phyloP scores from a whole-genome alignment of 192 early-diverging fungal genomes.

The Coemansia sp. region DNA sequence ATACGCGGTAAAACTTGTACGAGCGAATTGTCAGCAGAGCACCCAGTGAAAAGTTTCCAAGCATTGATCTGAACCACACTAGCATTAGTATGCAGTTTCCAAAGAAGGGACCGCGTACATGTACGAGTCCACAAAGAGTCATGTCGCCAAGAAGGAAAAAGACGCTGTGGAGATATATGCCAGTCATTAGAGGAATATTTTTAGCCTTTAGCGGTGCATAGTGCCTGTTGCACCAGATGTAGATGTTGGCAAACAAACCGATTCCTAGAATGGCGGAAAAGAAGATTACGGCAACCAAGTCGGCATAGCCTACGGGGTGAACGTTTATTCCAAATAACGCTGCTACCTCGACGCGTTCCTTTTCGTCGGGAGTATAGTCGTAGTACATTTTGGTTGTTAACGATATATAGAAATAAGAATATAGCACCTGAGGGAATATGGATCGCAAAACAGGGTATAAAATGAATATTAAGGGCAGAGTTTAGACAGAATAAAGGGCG shows the following conservation, averaged over 20 bases:
- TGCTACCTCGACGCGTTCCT: constrained; percentile 28
- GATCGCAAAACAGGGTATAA: too few relatives aligned
- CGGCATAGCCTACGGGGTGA: constrained; percentile 34
- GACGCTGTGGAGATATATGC: constrained; percentile 39
- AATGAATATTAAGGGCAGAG: too few relatives aligned
- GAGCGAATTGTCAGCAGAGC: constrained; percentile 43
- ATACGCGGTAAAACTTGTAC: constrained; percentile 46
- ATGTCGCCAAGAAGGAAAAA: constrained; percentile 50
- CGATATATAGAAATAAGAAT: too few relatives aligned
- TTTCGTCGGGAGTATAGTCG: constrained; percentile 27
- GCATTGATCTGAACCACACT: constrained; percentile 46
- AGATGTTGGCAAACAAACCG: constrained; percentile 36
- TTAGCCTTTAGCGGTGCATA: constrained; percentile 55
- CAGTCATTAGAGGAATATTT: constrained; percentile 52
- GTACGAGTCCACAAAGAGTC: constrained; percentile 45
- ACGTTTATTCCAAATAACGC: constrained; percentile 32
- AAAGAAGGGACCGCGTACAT: constrained; percentile 33
- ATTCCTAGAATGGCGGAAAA: constrained; percentile 19
- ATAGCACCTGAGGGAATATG: too few relatives aligned
- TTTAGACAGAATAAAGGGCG: too few relatives aligned
- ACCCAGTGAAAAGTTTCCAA: constrained; percentile 47
- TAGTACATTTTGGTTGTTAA: constrained; percentile 29
- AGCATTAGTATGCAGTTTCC: constrained; percentile 47
- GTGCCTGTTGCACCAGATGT: constrained; percentile 41
- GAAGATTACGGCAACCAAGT: constrained; percentile 22